Evolutionary conservation across 2,329 filamentous ascomycete genomes (phyloP).

Genomic region (Colletotrichum caudatum): DNA sequence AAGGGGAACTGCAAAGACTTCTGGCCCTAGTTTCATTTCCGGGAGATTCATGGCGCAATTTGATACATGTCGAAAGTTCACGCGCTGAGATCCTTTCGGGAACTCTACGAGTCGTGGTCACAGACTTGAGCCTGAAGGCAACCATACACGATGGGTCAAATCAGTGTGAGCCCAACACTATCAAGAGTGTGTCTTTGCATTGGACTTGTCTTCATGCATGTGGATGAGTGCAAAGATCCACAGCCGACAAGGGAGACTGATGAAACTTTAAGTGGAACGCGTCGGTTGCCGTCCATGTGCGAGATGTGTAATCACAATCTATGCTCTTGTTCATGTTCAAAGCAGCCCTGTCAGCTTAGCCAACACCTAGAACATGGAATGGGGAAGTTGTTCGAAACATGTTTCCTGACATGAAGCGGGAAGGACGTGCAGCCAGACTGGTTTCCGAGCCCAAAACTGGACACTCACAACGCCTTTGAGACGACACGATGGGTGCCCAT

Average conservation of each 20-base stretch:
- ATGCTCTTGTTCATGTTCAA: neutral
- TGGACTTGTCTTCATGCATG: neutral
- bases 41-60: neutral
- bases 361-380: neutral
- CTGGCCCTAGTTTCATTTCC: neutral
- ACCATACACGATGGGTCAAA: neutral
- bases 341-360: neutral
- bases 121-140: neutral
- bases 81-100: neutral
- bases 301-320: neutral
- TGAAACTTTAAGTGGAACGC: neutral
- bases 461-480: neutral
- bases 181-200: neutral
- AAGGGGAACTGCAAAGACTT: neutral
- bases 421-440: neutral
- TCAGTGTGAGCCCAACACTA: neutral
- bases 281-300: neutral
- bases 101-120: neutral
- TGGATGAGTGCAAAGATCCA: conserved; percentile 22
- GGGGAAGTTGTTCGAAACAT: neutral
- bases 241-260: neutral
- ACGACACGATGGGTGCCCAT: neutral
- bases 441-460: neutral
- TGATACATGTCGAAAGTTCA: neutral
- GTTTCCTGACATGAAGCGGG: neutral